Evolutionary conservation across 495 filamentous ascomycete genomes (phyloP).

Genomic region (Parathielavia appendiculata): DNA sequence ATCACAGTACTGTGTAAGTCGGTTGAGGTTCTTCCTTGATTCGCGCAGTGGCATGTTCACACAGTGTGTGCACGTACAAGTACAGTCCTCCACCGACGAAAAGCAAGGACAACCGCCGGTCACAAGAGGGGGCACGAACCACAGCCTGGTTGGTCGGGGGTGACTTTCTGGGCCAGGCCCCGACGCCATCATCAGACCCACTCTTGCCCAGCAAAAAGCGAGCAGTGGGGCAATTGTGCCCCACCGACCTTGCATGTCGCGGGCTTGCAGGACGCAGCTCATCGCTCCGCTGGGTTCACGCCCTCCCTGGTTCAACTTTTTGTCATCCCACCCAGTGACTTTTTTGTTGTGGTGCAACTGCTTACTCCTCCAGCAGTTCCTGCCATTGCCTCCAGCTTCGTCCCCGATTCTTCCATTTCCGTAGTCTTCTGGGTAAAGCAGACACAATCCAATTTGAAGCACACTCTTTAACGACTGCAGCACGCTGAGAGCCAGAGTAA

Average conservation of each 20-base stretch:
- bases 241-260: constrained; percentile 18
- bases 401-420: neutral
- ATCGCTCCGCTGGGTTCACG: constrained; percentile 13
- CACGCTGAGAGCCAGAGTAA: neutral
- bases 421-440: neutral
- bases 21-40: neutral
- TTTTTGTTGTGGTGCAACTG: constrained; percentile 8
- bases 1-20: no score
- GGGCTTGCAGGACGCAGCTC: constrained; percentile 13
- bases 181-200: constrained; percentile 18
- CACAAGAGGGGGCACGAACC: neutral
- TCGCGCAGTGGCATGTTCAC: constrained; percentile 5
- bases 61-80: constrained; percentile 12
- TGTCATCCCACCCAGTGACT: constrained; percentile 4
- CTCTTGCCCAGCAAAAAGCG: constrained; percentile 15
- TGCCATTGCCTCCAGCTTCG: constrained; percentile 1
- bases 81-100: neutral
- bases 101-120: neutral
- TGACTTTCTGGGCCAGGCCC: constrained; percentile 3
- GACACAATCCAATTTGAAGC: neutral
- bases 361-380: constrained; percentile 13
- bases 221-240: constrained; percentile 8
- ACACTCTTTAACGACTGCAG: neutral
- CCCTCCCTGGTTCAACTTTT: constrained; percentile 11
- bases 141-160: constrained; percentile 1